Conservation (phyloP, 805 yeast species). For the Yamadazyma insecticola region DNA sequence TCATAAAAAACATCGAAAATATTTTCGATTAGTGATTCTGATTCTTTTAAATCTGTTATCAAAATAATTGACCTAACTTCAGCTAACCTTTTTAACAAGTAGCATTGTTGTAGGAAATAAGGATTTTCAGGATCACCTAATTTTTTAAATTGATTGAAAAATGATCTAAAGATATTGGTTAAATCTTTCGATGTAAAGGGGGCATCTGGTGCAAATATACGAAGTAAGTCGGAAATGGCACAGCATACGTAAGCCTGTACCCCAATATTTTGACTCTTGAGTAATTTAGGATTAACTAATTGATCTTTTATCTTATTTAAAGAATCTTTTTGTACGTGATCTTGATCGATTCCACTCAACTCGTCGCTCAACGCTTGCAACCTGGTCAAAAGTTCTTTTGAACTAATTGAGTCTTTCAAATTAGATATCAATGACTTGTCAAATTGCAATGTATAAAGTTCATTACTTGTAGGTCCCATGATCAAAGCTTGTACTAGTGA, state of each 20-base stretch:
- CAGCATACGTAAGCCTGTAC: slow-evolving; percentile 69
- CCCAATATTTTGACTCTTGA: slow-evolving; percentile 60
- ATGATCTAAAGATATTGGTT: slow-evolving; percentile 59
- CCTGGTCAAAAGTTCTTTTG: slow-evolving; percentile 57
- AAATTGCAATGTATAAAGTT: slow-evolving; percentile 4
- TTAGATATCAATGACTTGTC: slow-evolving; percentile 49
- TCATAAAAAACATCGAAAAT: slow-evolving; percentile 63
- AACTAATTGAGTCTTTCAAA: slow-evolving; percentile 50
- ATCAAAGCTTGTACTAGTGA: no score
- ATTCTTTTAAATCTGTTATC: slow-evolving; percentile 67
- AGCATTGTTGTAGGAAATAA: slow-evolving; percentile 57
- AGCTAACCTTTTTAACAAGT: slow-evolving; percentile 62
- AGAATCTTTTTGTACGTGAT: slow-evolving; percentile 37
- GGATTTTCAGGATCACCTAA: slow-evolving; percentile 54
- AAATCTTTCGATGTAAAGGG: slow-evolving; percentile 69
- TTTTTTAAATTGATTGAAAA: slow-evolving; percentile 57
- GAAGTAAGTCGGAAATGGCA: slow-evolving; percentile 67
- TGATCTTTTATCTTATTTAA: slow-evolving; percentile 42
- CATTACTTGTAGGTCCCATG: no score
- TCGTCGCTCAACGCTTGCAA: slow-evolving; percentile 58
- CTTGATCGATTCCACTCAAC: slow-evolving; percentile 57
- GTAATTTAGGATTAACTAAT: slow-evolving; percentile 53
- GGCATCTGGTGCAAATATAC: slow-evolving; percentile 86
- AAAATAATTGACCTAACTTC: slow-evolving; percentile 73
- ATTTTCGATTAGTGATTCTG: slow-evolving; percentile 48